Base-by-base conservation (phyloP, 495 filamentous ascomycete species). In the Hamigera avellanea region DNA sequence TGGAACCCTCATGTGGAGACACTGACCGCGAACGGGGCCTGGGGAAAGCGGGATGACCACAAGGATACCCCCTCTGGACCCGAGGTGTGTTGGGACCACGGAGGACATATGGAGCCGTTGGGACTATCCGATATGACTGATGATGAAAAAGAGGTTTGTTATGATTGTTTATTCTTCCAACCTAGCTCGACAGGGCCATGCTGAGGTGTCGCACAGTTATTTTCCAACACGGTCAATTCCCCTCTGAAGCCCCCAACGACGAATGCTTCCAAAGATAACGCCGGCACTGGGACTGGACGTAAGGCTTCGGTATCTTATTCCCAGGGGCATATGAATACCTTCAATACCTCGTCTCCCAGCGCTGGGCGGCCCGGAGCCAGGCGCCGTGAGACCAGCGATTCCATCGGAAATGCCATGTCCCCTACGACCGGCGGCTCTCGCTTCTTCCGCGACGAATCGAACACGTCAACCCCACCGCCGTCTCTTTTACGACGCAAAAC, bases 81-180 rank as follows among this genome's bases (percentile, higher is more conserved):
- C 1, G 83, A 88, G 41, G 67, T 87, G 32, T 96, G 93, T 52
- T 98, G 93, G 91, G 89, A 95, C 49, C 59, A 73, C 36, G 70
- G 73, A 30, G 89, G 87, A 21, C 68, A 66, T 39, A 64, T 80
- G 18, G 73, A 75, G 40, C 87, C 89, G 12, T 60, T 96, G 35
- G 75, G 74, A 25, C 51, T 95, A 35, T 65, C 75, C 49, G 77
- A 83, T 35, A 79, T 94, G 78, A 78, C 77, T 13, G 70, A 82
- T 9, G 79, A 86, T 37, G 91, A 98, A 64, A 81, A 72, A 53
- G 81, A 89, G 67, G 86, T 89, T 51, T 32, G 66, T 66, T 41
- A 37, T 35, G 14, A 4, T 19, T 15, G 10, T 12, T 25, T 4
- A 2, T 43, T 33, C 14, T 36, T 47, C 34, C 33, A 31, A 35